Evolutionary conservation across 2,329 filamentous ascomycete genomes (phyloP), one percentile per base, ranked within the genome.

Genomic region (Beauveria bassiana): DNA sequence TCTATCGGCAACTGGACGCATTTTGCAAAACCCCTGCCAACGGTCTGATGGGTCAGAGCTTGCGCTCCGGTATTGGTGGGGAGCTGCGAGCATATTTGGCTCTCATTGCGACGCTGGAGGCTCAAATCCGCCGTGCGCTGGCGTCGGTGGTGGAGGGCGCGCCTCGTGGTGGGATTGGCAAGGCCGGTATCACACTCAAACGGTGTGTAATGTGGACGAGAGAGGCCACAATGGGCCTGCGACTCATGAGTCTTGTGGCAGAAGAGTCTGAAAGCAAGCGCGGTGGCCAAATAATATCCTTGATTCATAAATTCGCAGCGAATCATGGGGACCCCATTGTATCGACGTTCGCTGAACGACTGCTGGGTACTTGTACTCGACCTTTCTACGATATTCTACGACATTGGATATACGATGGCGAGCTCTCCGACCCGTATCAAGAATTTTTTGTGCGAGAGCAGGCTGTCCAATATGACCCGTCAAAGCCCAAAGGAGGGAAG

Each of bases 401-500:
- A 60, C 89, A 91, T 68, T 99, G 95, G 95, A 96, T 99, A 56
- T 99, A 99, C 70, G 93, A 99, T 69, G 95, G 95, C 64, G 96
- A 99, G 77, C 82, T 99, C 16, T 92, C 91, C n/a, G 95, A 99
- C 73, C 95, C 96, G 0, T 97, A 93, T 69, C 82, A 86, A 61
- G 95, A 99, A 70, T 99, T 99, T 75, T 98, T 99, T 69, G 93
- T 99, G 22, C 86, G 86, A 22, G 91, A 97, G 72, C 91, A 93
- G 67, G 84, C 87, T 58, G 63, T 68, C 7, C 66, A 76, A 65
- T 72, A 78, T 68, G 79, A 84, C 63, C 77, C 80, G 62, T 70
- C 74, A 54, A 81, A 79, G 66, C 77, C 78, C 56, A 82, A 81
- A 54, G 88, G 85, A 26, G 89, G 90, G 18, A 93, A 89, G 43